These are phyloP conservation scores for Phytophthora hibernalis DNA, from an alignment of 352 stramenopile species.

Conservation along the genomic window DNA sequence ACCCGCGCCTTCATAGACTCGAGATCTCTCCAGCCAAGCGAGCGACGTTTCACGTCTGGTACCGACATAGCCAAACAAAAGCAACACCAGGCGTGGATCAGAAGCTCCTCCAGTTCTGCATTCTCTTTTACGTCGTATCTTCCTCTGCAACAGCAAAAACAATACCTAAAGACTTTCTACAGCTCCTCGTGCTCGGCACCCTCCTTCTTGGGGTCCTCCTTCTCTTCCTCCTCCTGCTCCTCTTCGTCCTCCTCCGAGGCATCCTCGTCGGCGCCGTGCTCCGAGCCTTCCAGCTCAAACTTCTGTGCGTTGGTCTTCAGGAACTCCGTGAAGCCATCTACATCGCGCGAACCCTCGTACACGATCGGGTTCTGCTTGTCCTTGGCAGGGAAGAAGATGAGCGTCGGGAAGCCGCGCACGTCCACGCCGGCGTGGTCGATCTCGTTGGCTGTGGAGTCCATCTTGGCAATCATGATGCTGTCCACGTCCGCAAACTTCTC, in stretches of 20 bases:
- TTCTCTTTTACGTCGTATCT: slow-evolving; percentile 37
- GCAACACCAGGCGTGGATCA: slow-evolving; percentile 7
- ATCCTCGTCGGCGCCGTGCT: slow-evolving; percentile 57
- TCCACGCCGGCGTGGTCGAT: slow-evolving; percentile 91
- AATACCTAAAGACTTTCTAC: slow-evolving; percentile 40
- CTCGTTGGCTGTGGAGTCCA: slow-evolving; percentile 96
- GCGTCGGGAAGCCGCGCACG: slow-evolving; percentile 94
- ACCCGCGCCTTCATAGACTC: background rate
- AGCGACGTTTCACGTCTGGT: slow-evolving; percentile 24
- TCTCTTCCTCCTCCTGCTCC: slow-evolving; percentile 15
- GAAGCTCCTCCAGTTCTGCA: slow-evolving; percentile 25
- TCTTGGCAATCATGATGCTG: slow-evolving; percentile 95
- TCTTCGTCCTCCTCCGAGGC: slow-evolving; percentile 23
- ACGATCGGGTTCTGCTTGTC: slow-evolving; percentile 87
- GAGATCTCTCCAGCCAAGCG: background rate
- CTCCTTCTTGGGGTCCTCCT: slow-evolving; percentile 35
- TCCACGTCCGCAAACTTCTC: slow-evolving; percentile 90
- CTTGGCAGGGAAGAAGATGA: slow-evolving; percentile 95
- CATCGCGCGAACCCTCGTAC: slow-evolving; percentile 87
- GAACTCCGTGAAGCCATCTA: slow-evolving; percentile 87
- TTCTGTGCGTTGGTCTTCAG: slow-evolving; percentile 90
- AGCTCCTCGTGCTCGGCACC: slow-evolving; percentile 60
- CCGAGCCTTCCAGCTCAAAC: slow-evolving; percentile 72
- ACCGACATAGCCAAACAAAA: background rate
- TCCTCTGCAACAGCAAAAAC: slow-evolving; percentile 32